Conservation (phyloP, 78 protist genomes). For the slime mould (Dictyostelium discoideum) region DNA sequence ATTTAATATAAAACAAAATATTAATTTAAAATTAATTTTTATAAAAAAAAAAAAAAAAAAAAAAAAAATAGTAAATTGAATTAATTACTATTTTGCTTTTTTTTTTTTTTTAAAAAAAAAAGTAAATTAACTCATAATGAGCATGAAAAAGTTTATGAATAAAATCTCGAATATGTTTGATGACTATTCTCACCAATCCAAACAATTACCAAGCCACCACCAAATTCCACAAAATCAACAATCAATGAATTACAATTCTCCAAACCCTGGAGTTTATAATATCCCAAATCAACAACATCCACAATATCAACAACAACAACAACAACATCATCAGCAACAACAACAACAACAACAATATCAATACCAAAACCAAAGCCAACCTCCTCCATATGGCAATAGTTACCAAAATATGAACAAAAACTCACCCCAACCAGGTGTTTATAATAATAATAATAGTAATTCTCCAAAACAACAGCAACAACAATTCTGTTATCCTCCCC, state of each 20-base stretch:
- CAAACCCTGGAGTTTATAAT: not conserved
- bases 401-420: not conserved
- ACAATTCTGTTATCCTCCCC: not conserved
- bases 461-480: not conserved
- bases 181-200: not conserved
- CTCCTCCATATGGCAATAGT: not conserved
- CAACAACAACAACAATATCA: not conserved
- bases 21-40: too few relatives aligned
- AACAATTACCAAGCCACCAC: not conserved
- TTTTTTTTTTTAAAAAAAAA: not conserved
- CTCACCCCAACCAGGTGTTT: not conserved
- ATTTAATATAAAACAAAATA: too few relatives aligned
- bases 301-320: not conserved
- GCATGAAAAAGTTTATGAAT: slow-evolving; percentile 11
- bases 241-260: not conserved
- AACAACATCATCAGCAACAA: not conserved
- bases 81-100: not conserved
- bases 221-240: not conserved
- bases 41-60: too few relatives aligned
- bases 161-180: slow-evolving; percentile 15
- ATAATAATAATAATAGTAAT: not conserved
- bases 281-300: not conserved
- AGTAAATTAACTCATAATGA: not conserved
- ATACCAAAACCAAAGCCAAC: not conserved
- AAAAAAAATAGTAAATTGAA: too few relatives aligned